Base-by-base conservation (phyloP, 163 green algal species). In the Prototheca wickerhamii region DNA sequence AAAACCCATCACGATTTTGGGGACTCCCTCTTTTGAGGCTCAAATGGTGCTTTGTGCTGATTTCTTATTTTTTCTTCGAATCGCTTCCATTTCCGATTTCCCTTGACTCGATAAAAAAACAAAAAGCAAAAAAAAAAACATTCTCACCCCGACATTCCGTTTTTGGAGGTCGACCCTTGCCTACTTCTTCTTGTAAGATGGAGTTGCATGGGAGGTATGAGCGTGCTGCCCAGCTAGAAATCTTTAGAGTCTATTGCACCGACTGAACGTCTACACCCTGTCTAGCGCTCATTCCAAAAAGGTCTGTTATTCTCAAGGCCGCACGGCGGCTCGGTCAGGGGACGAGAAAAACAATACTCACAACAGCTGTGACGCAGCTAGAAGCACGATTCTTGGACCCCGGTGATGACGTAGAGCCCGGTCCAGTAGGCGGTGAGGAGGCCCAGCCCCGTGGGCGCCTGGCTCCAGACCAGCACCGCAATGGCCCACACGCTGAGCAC, bases 401-500 rank as follows among this genome's bases (percentile, higher is more conserved):
- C 85, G 28, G 85, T 89, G 3, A 82, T 29, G 1, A 78, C 61
- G 49, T 92, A 92, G 20, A 92, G 54, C 3, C 35, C 21, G 5
- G 75, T 86, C 86, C 86, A 92, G 58, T 79, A 92, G 0, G n/a
- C 10, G 0, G 64, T 61, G 0, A 88, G 20, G 23, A 64, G 32
- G 5, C 52, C 37, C 17, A 86, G 55, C 1, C 68, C 73, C 29
- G 43, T 29, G 3, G 74, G 75, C 17, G 50, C 68, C 58, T 84
- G 75, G 33, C 50, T 58, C 72, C 79, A 87, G 25, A 87, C 35
- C 25, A 88, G 61, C 18, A 61, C 69, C 0, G 78, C 50, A 2
- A 72, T 25, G 2, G 73, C 84, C 81, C 85, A 90, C 3, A 94
- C 54, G 18, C 56, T 83, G 21, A 89, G 33, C 33, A 84, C 75